phyloP scores from a whole-genome alignment of 169 alveolate species.

The Plasmodium gonderi region DNA sequence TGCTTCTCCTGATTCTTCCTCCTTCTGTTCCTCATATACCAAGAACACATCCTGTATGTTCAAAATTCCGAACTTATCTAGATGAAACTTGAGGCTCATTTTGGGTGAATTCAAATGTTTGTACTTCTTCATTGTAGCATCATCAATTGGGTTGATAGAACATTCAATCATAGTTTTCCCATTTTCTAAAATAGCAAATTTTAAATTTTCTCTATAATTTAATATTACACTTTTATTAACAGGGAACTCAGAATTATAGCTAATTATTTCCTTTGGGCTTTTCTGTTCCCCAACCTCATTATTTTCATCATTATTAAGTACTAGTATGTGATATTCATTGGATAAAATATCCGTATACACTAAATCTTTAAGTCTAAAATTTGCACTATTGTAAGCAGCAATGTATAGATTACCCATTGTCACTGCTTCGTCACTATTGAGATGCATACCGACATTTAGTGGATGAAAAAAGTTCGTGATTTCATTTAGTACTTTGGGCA shows the following conservation, averaged over 20 bases:
- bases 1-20: background rate
- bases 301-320: conserved; percentile 33
- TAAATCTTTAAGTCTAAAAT: conserved; percentile 78
- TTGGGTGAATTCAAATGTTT: conserved; percentile 38
- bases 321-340: conserved; percentile 72
- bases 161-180: conserved; percentile 34
- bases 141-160: conserved; percentile 8
- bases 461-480: conserved; percentile 78
- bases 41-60: conserved; percentile 2
- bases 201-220: conserved; percentile 51
- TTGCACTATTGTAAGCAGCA: conserved; percentile 84
- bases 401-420: conserved; percentile 84
- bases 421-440: conserved; percentile 85
- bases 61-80: conserved; percentile 60
- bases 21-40: conserved; percentile 50
- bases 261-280: conserved; percentile 32
- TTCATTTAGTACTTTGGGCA: conserved; percentile 80
- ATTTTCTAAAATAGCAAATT: conserved; percentile 63
- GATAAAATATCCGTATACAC: conserved; percentile 75
- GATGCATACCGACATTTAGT: conserved; percentile 83
- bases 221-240: conserved; percentile 45
- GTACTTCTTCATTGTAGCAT: conserved; percentile 24
- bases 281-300: conserved; percentile 2
- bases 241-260: conserved; percentile 40
- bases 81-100: conserved; percentile 23